Evolutionary conservation across 2,329 filamentous ascomycete genomes (phyloP), one percentile per base, ranked within the genome.

Genomic region (Lasiodiplodia sp.): DNA sequence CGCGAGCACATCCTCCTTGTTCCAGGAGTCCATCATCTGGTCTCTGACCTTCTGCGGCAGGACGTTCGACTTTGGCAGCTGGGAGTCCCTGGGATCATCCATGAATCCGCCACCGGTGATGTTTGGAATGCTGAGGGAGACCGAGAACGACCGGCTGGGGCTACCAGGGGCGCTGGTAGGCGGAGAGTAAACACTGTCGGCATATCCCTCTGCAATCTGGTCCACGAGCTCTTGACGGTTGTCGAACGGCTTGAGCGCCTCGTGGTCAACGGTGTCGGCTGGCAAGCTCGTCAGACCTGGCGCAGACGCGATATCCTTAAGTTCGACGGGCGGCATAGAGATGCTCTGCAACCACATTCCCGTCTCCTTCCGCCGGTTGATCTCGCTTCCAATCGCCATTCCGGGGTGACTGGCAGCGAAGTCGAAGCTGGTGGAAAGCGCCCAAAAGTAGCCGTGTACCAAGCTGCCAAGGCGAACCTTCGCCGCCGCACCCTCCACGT

Each of bases 401-500:
- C 93, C 94, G 21, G 92, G 85, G 0, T 85, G 83, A 0, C 91
- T 90, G 7, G 85, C 84, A 66, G 94, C 91, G 70, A 96, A 90
- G 56, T 92, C 87, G 71, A 97, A 94, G 67, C 88, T 90, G 69
- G 94, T 90, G 4, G 87, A 89, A 70, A 97, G 77, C 0, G 88
- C 87, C 91, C 92, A 95, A 69, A 97, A 89, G 79, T 97, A 97
- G 10, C 93, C 94, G 75, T 97, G 92, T 63, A 95, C 92, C 68
- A 98, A 83, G 75, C 92, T 94, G 37, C 92, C 93, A 53, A 96
- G 84, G 53, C 92, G 91, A 49, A 97, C 87, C 76, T 95, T 96
- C 37, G 90, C 87, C 52, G 88, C 79, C 0, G 91, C 88, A 28
- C 87, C 86, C 57, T 90, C 88, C 3, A 90, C 84, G 67, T 88